These are phyloP conservation scores for Primulina tabacum DNA, from an alignment of 257 asterid genomes.

Conservation along the genomic window DNA sequence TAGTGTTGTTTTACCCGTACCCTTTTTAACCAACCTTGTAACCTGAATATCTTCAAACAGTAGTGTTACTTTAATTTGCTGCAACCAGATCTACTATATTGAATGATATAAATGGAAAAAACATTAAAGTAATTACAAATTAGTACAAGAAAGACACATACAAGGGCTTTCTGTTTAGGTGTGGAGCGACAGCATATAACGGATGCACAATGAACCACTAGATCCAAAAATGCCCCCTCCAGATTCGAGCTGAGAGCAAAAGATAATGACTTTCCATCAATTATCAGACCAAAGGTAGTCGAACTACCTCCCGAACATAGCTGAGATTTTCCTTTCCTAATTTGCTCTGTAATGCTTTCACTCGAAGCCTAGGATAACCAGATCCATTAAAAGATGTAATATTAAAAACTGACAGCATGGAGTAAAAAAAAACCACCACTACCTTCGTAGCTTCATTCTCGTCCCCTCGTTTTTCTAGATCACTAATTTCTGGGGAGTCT, in stretches of 20 bases:
- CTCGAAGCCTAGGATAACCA: conserved; percentile 54
- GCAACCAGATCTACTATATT: conserved; percentile 16
- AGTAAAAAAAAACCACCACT: conserved; percentile 18
- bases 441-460: conserved; percentile 70
- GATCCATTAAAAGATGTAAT: conserved; percentile 22
- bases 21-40: conserved; percentile 83
- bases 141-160: conserved; percentile 38
- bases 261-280: conserved; percentile 76
- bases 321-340: conserved; percentile 48
- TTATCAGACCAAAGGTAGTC: conserved; percentile 61
- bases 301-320: conserved; percentile 50
- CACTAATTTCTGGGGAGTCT: conserved; percentile 58
- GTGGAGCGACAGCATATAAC: conserved; percentile 96
- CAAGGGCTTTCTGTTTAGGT: conserved; percentile 98
- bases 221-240: conserved; percentile 69
- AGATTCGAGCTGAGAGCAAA: conserved; percentile 56
- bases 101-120: conserved; percentile 8
- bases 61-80: conserved; percentile 44
- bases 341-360: conserved; percentile 58
- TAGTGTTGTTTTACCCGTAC: conserved; percentile 69
- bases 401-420: background rate
- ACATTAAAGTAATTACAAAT: conserved; percentile 2
- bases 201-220: conserved; percentile 71
- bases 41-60: conserved; percentile 76
- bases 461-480: conserved; percentile 65